Conservation (phyloP, 441 rosid genomes). For the Biscutella laevigata region DNA sequence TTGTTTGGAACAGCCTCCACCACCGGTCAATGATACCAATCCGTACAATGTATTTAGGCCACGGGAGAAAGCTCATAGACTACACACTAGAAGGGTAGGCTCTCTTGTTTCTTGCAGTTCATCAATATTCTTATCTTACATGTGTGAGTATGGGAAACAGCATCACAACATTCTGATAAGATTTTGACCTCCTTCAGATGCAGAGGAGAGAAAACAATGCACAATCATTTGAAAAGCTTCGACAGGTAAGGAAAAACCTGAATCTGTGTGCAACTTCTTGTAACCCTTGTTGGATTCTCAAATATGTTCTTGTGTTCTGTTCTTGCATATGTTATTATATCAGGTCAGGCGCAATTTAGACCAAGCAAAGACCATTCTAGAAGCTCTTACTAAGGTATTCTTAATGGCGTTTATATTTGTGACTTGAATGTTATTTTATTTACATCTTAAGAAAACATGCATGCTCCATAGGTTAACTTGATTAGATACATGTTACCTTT, state of each 20-base stretch:
- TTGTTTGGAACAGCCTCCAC: slow-evolving; percentile 70
- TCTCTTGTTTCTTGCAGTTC: neutral
- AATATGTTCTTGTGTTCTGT: slow-evolving; percentile 3
- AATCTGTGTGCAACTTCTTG: neutral
- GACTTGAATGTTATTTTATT: neutral
- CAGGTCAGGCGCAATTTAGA: slow-evolving; percentile 89
- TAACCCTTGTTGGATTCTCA: neutral
- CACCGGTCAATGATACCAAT: slow-evolving; percentile 85
- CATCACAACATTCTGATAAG: slow-evolving; percentile 5
- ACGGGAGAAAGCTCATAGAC: slow-evolving; percentile 90
- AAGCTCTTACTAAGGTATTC: slow-evolving; percentile 65
- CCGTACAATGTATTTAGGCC: slow-evolving; percentile 94
- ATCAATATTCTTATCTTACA: neutral
- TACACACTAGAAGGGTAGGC: slow-evolving; percentile 82
- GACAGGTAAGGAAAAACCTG: slow-evolving; percentile 45
- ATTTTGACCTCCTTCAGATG: slow-evolving; percentile 41
- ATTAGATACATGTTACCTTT: neutral
- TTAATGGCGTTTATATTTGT: slow-evolving; percentile 12
- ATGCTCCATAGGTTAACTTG: slow-evolving; percentile 1
- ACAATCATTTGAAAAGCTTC: slow-evolving; percentile 90
- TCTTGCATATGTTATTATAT: slow-evolving; percentile 18
- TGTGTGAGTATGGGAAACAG: neutral
- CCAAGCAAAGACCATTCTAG: slow-evolving; percentile 77
- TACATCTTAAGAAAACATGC: neutral
- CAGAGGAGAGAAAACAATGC: slow-evolving; percentile 90